phyloP scores from a whole-genome alignment of 1,284 basidiomycete species.

The Lignosus rhinocerotis region DNA sequence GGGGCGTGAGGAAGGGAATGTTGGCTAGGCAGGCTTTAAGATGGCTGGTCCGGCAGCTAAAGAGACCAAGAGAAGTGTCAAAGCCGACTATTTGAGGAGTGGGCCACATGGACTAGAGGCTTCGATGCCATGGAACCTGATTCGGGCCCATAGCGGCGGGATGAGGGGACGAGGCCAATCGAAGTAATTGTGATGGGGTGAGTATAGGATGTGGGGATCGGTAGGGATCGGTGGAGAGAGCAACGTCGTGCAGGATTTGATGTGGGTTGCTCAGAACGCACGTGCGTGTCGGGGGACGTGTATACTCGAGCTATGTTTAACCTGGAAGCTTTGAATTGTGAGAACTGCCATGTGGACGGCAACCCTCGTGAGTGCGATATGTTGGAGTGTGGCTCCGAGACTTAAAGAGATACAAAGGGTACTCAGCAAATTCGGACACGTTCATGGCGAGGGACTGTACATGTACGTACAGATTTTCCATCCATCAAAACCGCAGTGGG shows the following conservation, averaged over 20 bases:
- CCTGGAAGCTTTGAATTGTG: background rate
- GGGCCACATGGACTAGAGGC: slow-evolving; percentile 6
- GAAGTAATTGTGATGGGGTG: slow-evolving; percentile 3
- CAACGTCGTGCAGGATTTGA: background rate
- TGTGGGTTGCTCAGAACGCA: background rate
- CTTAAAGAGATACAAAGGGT: too few relatives aligned
- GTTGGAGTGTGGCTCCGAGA: too few relatives aligned
- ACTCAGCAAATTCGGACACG: too few relatives aligned
- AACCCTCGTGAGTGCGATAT: too few relatives aligned
- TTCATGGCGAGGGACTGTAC: too few relatives aligned
- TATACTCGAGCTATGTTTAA: background rate
- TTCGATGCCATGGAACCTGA: slow-evolving; percentile 23
- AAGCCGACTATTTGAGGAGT: slow-evolving; percentile 18
- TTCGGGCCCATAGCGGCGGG: background rate
- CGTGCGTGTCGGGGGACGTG: background rate
- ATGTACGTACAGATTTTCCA: too few relatives aligned
- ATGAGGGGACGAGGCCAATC: slow-evolving; percentile 4
- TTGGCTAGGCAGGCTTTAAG: slow-evolving; percentile 3
- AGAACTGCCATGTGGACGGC: background rate
- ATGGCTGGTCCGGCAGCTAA: slow-evolving; percentile 24
- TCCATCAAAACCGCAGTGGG: too few relatives aligned
- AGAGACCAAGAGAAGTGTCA: slow-evolving; percentile 9
- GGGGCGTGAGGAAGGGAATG: background rate
- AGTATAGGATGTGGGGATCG: background rate
- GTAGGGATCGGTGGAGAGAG: background rate